Evolutionary conservation across 306 rosid genomes (phyloP), one percentile per base, ranked within the genome.

Genomic region (Crotalaria pallida): DNA sequence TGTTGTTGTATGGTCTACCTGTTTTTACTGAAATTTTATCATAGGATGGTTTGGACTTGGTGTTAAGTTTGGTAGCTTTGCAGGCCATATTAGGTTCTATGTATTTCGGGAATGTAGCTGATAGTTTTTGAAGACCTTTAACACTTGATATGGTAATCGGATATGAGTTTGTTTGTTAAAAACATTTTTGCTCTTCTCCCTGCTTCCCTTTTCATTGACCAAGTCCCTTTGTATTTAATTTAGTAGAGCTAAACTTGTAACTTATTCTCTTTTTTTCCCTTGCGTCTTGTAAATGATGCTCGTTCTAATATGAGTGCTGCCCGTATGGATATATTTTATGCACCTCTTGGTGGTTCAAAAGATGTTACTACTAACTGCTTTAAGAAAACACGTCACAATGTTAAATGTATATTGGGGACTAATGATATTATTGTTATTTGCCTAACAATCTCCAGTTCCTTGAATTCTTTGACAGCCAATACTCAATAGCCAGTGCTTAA

Each of bases 401-500:
- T 51, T 77, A 44, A 55, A 55, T 71, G 47, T 44, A 63, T 15
- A 41, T 10, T 61, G 49, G 36, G 36, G 57, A 58, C 60, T 52
- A 17, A 49, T 70, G 72, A 66, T 70, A 33, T 22, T n/a, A 22
- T 40, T 53, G 51, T 62, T 65, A 38, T 74, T 53, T 65, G 22
- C 19, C 24, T 29, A 53, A 9, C 9, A 64, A 27, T 33, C 49
- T 64, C 34, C n/a, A 12, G 62, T n/a, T 56, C 62, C 2, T 4
- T 2, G 7, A 24, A 13, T 52, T 64, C n/a, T 34, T 52, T 23
- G n/a, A n/a, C n/a, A n/a, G n/a, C 21, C 24, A 6, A 34, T 26
- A 53, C 67, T 74, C n/a, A 65, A 7, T 44, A 10, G 44, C 40
- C 40, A 15, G 49, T 57, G 53, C 74, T 65, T 38, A 47, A 33